A percentile compares a stretch with the other conserved stretches of the same genome.
Evolutionary conservation across 176 grass and related monocot species (phyloP).

Genomic region (Sorghum bicolor): DNA sequence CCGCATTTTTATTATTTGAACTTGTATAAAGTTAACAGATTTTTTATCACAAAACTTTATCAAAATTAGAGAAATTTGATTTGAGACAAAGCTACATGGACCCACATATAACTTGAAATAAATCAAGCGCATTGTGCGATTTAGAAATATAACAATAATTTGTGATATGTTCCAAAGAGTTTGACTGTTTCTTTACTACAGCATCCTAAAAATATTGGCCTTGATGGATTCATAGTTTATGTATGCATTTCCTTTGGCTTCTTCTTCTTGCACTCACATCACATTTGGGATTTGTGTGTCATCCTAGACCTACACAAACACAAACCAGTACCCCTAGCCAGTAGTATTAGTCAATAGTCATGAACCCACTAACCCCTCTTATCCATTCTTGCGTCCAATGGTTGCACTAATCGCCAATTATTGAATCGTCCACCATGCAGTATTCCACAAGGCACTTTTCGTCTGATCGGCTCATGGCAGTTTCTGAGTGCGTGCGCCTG

Average conservation of each 20-base stretch:
- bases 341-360: background rate
- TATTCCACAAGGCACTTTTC: background rate
- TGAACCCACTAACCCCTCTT: constrained; percentile 8
- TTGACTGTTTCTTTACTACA: background rate
- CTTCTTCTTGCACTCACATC: background rate
- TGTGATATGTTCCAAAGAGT: background rate
- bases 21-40: no score
- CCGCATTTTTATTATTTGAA: no score
- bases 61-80: no score
- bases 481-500: background rate
- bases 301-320: constrained; percentile 20
- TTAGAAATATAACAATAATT: background rate
- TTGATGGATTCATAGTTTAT: background rate
- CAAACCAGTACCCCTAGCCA: constrained; percentile 8
- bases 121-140: background rate
- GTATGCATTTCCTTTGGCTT: background rate
- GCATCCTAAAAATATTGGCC: background rate
- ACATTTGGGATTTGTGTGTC: background rate
- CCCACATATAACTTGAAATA: no score
- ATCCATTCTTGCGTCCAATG: constrained; percentile 19
- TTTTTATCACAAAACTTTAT: no score
- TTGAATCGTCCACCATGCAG: background rate
- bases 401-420: background rate
- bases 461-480: background rate
- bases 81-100: no score